Conservation (phyloP, 352 stramenopile species). For the Globisporangium canariense region DNA sequence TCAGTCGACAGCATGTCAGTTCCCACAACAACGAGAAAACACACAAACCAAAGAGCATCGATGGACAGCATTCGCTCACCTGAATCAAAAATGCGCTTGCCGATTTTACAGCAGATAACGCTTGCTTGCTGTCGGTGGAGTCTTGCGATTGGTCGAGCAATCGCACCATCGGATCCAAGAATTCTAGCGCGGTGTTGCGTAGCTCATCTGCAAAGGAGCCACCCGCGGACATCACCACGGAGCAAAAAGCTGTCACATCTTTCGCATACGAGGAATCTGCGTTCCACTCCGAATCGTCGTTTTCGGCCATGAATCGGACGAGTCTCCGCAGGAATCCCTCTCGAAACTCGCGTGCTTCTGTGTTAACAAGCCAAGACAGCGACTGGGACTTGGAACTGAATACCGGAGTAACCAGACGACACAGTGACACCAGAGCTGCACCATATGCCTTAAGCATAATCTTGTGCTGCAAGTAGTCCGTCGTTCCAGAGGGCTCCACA, state of each 20-base stretch:
- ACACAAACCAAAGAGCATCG: not conserved
- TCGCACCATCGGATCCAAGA: constrained; percentile 18
- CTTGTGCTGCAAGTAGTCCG: constrained; percentile 7
- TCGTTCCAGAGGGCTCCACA: not conserved
- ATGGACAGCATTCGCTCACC: not conserved
- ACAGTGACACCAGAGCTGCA: constrained; percentile 13
- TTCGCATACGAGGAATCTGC: constrained; percentile 15
- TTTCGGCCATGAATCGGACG: constrained; percentile 4
- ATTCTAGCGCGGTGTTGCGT: constrained; percentile 14
- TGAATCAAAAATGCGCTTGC: constrained; percentile 16
- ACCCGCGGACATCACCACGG: constrained; percentile 14
- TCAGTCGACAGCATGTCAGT: not conserved
- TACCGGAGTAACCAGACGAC: constrained; percentile 5
- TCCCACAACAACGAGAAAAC: not conserved
- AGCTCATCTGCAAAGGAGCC: constrained; percentile 24
- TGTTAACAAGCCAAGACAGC: constrained; percentile 15
- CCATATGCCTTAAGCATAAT: constrained; percentile 14
- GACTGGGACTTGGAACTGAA: not conserved
- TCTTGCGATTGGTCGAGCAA: constrained; percentile 15
- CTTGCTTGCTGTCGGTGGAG: not conserved
- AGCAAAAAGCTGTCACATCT: constrained; percentile 30
- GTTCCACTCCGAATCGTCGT: constrained; percentile 12
- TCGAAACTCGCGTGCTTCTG: constrained; percentile 1
- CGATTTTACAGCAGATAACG: not conserved
- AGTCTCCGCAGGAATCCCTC: constrained; percentile 1